Evolutionary conservation across 768 basidiomycete genomes (phyloP), one percentile per base, ranked within the genome.

Genomic region (Trametes sanguinea): DNA sequence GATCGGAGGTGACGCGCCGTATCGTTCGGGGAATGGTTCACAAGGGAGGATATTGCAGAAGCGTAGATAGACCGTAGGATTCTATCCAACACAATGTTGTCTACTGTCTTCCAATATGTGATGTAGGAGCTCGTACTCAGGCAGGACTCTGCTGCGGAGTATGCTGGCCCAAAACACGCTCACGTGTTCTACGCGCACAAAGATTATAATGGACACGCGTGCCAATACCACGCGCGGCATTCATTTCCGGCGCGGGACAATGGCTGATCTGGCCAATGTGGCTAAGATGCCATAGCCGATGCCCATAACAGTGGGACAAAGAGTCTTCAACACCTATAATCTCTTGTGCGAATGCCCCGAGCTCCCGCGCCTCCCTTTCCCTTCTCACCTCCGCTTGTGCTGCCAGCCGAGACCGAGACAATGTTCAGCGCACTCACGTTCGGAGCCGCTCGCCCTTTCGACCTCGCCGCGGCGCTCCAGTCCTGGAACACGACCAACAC

Each of bases 361-460:
- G 17, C 17, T 17, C 45, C n/a, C 8, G 0, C 45, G 11, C 45
- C 45, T 46, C 45, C 17, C 45, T 22, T 29, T 27, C 17, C 45
- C 17, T 10, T 40, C 48, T 30, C 7, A 2, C 37, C 8, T 32
- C 14, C 6, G 39, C 16, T 14, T 2, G 2, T 35, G 10, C 8
- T 7, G n/a, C 6, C 27, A 35, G n/a, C 47, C 17, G 7, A 4
- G 22, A 32, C 29, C 3, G 32, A n/a, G 11, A 42, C 47, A 7
- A 59, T 60, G 59, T 53, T 60, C 44, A 46, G 51, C 51, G 27
- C 35, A 14, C 17, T 61, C 47, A 48, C 53, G 14, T 61, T 61
- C 27, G 54, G 48, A 10, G 11, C 42, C 14, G 5, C 48, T 9
- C n/a, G 9, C 13, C 58, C 63, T 2, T 64, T 64, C 40, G 54